Percentiles rank a stretch among this genome's conserved stretches.
These are phyloP conservation scores for Jackrogersella minutella DNA, from an alignment of 495 filamentous ascomycete species.

Conservation along the genomic window DNA sequence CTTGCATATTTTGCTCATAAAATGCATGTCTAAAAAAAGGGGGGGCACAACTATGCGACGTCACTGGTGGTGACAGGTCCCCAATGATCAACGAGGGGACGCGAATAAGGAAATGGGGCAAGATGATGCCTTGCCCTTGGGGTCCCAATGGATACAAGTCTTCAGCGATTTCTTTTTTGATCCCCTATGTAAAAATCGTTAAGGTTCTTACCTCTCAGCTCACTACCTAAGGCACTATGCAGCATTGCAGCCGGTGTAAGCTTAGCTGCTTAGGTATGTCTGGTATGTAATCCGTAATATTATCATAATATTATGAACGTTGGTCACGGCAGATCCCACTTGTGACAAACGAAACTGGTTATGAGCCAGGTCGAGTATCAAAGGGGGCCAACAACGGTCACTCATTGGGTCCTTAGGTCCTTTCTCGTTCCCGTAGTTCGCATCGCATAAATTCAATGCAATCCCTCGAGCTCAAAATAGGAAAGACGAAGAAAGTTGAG, in stretches of 20 bases:
- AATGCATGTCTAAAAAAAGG: constrained; percentile 17
- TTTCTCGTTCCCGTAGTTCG: constrained; percentile 13
- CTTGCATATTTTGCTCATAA: constrained; percentile 22
- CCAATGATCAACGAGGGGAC: constrained; percentile 32
- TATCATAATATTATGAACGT: background rate
- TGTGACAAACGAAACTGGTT: constrained; percentile 33
- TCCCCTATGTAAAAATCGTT: background rate
- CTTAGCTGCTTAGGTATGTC: too few species aligned
- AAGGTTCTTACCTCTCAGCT: constrained; percentile 25
- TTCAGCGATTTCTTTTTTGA: background rate
- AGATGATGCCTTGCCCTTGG: constrained; percentile 5
- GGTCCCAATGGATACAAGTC: background rate
- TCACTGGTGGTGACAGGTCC: constrained; percentile 30
- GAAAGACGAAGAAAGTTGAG: constrained; percentile 23
- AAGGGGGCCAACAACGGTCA: background rate
- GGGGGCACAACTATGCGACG: constrained; percentile 31
- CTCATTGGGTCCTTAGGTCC: constrained; percentile 32
- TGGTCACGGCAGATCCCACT: background rate
- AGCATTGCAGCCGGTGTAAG: too few species aligned
- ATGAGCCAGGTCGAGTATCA: constrained; percentile 26
- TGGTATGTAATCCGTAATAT: too few species aligned
- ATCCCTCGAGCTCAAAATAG: constrained; percentile 41
- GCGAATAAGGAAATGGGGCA: constrained; percentile 10
- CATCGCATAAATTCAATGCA: constrained; percentile 41
- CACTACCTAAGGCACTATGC: too few species aligned